Conservation (phyloP, 192 early-diverging fungal genomes). For the Umbelopsis sp. region DNA sequence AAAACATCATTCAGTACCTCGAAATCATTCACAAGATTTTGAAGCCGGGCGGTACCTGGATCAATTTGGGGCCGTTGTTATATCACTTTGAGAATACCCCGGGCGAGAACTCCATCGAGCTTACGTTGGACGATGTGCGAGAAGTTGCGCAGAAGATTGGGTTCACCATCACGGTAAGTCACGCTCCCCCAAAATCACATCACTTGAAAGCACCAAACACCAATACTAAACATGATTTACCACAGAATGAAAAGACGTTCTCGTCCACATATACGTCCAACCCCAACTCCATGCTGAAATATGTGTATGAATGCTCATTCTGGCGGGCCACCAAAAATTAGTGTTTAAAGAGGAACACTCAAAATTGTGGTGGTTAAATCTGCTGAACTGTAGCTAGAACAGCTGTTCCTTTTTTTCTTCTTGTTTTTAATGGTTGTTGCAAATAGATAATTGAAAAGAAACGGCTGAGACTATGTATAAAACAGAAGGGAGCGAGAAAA, state of each 20-base stretch:
- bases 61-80: constrained; percentile 88
- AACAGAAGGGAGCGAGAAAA: too few relatives aligned
- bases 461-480: background rate
- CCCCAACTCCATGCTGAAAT: constrained; percentile 79
- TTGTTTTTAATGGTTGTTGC: too few relatives aligned
- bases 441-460: constrained; percentile 7
- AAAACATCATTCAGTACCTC: constrained; percentile 88
- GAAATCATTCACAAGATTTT: constrained; percentile 79
- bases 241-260: constrained; percentile 60
- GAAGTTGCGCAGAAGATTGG: constrained; percentile 61
- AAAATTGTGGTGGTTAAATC: too few relatives aligned
- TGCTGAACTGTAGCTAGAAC: too few relatives aligned
- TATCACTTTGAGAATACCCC: constrained; percentile 93
- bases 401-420: too few relatives aligned
- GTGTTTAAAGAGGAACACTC: background rate
- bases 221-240: background rate
- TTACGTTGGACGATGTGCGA: constrained; percentile 84
- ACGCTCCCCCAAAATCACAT: background rate
- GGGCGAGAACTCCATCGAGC: constrained; percentile 83
- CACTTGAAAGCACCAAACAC: background rate
- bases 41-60: constrained; percentile 81
- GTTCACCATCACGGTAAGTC: constrained; percentile 69
- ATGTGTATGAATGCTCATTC: constrained; percentile 76
- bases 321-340: constrained; percentile 64
- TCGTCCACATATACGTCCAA: constrained; percentile 76